Percentiles rank a stretch among this genome's conserved stretches.
Evolutionary conservation across 2,329 filamentous ascomycete genomes (phyloP).

Genomic region (Tothia fuscella): DNA sequence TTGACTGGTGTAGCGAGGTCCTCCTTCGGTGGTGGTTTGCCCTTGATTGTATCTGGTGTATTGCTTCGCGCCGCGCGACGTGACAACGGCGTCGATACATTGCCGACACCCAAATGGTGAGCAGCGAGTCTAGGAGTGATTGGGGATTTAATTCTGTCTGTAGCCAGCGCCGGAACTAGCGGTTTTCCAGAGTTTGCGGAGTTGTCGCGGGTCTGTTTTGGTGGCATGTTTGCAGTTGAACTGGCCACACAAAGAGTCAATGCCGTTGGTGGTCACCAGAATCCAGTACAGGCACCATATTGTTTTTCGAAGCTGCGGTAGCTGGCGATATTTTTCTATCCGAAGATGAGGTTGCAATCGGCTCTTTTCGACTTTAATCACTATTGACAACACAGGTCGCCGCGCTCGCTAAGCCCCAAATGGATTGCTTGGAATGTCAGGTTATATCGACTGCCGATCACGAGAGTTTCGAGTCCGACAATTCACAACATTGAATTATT

Average conservation of each 20-base stretch:
- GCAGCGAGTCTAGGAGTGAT: slow-evolving; percentile 48
- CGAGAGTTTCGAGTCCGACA: too few relatives aligned
- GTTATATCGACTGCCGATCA: too few relatives aligned
- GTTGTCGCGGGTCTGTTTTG: slow-evolving; percentile 23
- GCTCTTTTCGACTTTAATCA: too few relatives aligned
- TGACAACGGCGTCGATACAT: slow-evolving; percentile 14
- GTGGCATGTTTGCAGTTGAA: slow-evolving; percentile 6
- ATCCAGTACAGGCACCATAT: slow-evolving; percentile 2
- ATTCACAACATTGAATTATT: too few relatives aligned
- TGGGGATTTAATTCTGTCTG: slow-evolving; percentile 45
- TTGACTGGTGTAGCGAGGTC: slow-evolving; percentile 42
- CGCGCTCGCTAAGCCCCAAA: too few relatives aligned
- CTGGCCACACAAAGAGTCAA: slow-evolving; percentile 6
- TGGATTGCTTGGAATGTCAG: too few relatives aligned
- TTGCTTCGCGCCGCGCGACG: slow-evolving; percentile 5
- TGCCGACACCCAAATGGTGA: slow-evolving; percentile 16
- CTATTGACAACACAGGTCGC: too few relatives aligned
- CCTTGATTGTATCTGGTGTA: slow-evolving; percentile 22
- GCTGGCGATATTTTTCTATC: too few relatives aligned
- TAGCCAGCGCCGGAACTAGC: slow-evolving; percentile 57
- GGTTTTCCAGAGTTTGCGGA: slow-evolving; percentile 32
- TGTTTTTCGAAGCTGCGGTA: too few relatives aligned
- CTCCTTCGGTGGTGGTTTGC: slow-evolving; percentile 28
- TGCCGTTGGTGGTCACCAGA: not conserved
- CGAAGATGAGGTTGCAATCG: too few relatives aligned